A percentile compares a stretch with the other conserved stretches of the same genome.
phyloP scores from a whole-genome alignment of 495 filamentous ascomycete genomes.

The Podospora appendiculata region DNA sequence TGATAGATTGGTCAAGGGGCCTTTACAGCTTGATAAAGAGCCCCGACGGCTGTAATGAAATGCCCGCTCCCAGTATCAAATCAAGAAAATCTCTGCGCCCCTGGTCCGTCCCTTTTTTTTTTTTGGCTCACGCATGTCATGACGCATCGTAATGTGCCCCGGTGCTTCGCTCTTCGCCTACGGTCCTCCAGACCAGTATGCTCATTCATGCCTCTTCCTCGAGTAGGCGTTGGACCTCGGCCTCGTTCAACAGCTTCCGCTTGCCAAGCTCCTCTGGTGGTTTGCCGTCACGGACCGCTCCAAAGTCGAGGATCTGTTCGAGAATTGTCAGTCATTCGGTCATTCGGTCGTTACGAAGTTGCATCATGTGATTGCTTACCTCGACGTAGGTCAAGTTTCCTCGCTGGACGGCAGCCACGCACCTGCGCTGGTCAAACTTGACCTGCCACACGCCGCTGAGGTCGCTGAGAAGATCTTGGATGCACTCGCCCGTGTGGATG shows the following conservation, averaged over 20 bases:
- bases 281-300: slow-evolving; percentile 74
- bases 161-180: too few species aligned
- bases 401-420: slow-evolving; percentile 93
- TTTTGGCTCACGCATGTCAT: too few species aligned
- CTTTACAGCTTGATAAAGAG: too few species aligned
- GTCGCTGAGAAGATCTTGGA: slow-evolving; percentile 92
- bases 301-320: slow-evolving; percentile 77
- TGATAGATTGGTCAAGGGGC: too few species aligned
- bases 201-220: slow-evolving; percentile 29
- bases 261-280: slow-evolving; percentile 67
- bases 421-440: slow-evolving; percentile 90
- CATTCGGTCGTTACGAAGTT: too few species aligned
- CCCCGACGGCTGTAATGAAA: too few species aligned
- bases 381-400: slow-evolving; percentile 91
- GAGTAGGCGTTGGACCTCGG: slow-evolving; percentile 41
- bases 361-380: slow-evolving; percentile 45
- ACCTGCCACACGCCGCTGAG: slow-evolving; percentile 97
- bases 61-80: too few species aligned
- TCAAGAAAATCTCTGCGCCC: too few species aligned
- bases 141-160: too few species aligned
- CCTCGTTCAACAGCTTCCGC: slow-evolving; percentile 68
- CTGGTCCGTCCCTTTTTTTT: too few species aligned
- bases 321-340: too few species aligned
- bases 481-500: slow-evolving; percentile 81
- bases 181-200: not conserved